Conservation (phyloP, 1,284 basidiomycete species). For the Trametes hirsuta region DNA sequence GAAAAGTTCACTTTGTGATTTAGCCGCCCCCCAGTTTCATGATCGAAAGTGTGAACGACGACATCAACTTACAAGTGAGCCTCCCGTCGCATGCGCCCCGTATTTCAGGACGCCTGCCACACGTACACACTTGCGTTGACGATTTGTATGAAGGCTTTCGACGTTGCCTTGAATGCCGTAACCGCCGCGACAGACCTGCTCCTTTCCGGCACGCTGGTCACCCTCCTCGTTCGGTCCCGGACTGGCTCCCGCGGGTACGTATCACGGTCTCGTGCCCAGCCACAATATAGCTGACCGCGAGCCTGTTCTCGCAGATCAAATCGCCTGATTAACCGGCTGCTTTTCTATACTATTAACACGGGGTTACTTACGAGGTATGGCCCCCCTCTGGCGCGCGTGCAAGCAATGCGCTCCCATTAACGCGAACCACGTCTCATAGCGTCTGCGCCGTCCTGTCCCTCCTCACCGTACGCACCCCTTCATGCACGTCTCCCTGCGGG, state of each 20-base stretch:
- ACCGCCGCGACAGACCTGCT: not conserved
- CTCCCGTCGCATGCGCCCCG: too few relatives aligned
- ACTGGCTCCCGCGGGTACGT: not conserved
- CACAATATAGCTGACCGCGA: not conserved
- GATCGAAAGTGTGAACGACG: too few relatives aligned
- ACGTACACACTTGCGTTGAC: too few relatives aligned
- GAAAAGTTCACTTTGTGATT: too few relatives aligned
- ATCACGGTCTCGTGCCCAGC: not conserved
- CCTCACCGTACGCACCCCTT: not conserved
- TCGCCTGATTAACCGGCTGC: constrained; percentile 17
- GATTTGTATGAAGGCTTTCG: not conserved
- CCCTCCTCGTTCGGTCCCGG: not conserved
- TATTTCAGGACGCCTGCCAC: too few relatives aligned
- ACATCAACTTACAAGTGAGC: too few relatives aligned
- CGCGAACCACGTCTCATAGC: not conserved
- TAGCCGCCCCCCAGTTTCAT: too few relatives aligned
- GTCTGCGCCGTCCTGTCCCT: constrained; percentile 16
- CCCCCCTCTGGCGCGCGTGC: too few relatives aligned
- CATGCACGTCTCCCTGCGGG: not conserved
- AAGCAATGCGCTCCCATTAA: too few relatives aligned
- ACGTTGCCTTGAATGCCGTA: not conserved
- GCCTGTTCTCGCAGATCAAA: not conserved
- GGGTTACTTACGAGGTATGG: constrained; percentile 12
- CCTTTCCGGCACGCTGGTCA: not conserved
- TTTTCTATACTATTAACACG: constrained; percentile 20